Conservation (phyloP, 2,329 filamentous ascomycete species). For the Sporothrix schenckii region DNA sequence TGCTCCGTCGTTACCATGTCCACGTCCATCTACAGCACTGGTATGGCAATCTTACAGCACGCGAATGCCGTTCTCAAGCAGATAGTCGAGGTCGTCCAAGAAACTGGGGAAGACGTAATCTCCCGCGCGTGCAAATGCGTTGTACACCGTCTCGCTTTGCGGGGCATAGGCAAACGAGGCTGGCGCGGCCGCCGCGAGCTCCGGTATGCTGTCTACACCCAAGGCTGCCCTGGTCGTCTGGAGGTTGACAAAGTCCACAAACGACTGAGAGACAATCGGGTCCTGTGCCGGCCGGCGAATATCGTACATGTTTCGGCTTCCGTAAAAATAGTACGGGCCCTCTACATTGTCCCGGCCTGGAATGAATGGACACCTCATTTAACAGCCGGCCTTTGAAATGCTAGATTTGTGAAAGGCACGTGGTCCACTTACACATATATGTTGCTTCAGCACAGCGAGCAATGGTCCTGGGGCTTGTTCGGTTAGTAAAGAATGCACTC, state of each 20-base stretch:
- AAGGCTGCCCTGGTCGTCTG: slow-evolving; percentile 56
- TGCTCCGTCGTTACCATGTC: too few species aligned
- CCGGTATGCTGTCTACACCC: slow-evolving; percentile 49
- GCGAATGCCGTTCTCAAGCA: slow-evolving; percentile 56
- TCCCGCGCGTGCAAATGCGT: slow-evolving; percentile 42
- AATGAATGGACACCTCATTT: neutral
- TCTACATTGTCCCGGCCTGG: slow-evolving; percentile 57
- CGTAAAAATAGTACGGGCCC: slow-evolving; percentile 48
- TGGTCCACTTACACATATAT: slow-evolving; percentile 48
- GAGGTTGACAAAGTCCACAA: slow-evolving; percentile 61
- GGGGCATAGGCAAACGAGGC: slow-evolving; percentile 46
- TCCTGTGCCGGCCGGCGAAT: slow-evolving; percentile 55
- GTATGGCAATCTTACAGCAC: slow-evolving; percentile 44
- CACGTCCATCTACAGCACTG: neutral
- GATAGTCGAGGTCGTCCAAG: slow-evolving; percentile 50
- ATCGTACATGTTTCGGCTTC: slow-evolving; percentile 56
- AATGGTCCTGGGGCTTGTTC: slow-evolving; percentile 27
- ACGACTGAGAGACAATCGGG: slow-evolving; percentile 60
- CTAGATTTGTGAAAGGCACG: neutral
- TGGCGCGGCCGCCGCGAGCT: slow-evolving; percentile 42
- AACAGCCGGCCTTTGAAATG: neutral
- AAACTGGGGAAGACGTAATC: slow-evolving; percentile 49
- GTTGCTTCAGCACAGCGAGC: slow-evolving; percentile 55
- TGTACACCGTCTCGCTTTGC: slow-evolving; percentile 42
- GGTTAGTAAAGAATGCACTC: slow-evolving; percentile 23